Evolutionary conservation across 202 grass and related monocot species (phyloP).

Genomic region (Sporobolus alterniflorus): DNA sequence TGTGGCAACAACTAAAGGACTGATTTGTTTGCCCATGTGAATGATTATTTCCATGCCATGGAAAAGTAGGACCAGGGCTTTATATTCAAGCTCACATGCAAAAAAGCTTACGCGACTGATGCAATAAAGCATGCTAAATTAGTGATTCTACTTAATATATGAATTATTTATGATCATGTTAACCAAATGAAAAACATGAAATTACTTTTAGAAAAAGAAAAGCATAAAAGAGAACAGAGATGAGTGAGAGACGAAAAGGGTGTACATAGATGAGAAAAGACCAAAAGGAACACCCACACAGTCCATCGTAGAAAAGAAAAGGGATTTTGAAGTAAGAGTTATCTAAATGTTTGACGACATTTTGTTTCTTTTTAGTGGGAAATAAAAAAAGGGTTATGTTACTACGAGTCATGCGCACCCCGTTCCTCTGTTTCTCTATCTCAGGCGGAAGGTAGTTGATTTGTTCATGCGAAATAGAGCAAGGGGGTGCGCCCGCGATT

Average conservation of each 20-base stretch:
- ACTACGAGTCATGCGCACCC: constrained; percentile 19
- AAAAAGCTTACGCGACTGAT: too few relatives aligned
- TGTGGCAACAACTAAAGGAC: constrained; percentile 40
- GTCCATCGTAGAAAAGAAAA: neutral
- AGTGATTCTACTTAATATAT: too few relatives aligned
- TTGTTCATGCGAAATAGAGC: too few relatives aligned
- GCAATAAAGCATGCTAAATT: too few relatives aligned
- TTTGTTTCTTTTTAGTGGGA: neutral
- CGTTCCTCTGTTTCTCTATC: neutral
- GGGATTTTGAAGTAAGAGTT: neutral
- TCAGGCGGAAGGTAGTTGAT: too few relatives aligned
- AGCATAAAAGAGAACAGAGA: too few relatives aligned
- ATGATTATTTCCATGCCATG: neutral
- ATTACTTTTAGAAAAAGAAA: too few relatives aligned
- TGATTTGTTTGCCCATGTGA: constrained; percentile 13
- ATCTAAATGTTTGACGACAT: neutral
- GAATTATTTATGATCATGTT: neutral
- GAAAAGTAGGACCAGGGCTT: constrained; percentile 6
- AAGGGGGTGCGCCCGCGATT: too few relatives aligned
- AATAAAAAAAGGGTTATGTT: neutral
- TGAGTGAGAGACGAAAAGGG: too few relatives aligned
- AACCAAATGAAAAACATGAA: neutral
- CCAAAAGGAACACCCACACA: neutral
- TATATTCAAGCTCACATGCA: constrained; percentile 26
- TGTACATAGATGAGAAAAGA: too few relatives aligned